Base-by-base conservation (phyloP, 2,329 filamentous ascomycete genomes). In the Chrysosphaeria jannelii region DNA sequence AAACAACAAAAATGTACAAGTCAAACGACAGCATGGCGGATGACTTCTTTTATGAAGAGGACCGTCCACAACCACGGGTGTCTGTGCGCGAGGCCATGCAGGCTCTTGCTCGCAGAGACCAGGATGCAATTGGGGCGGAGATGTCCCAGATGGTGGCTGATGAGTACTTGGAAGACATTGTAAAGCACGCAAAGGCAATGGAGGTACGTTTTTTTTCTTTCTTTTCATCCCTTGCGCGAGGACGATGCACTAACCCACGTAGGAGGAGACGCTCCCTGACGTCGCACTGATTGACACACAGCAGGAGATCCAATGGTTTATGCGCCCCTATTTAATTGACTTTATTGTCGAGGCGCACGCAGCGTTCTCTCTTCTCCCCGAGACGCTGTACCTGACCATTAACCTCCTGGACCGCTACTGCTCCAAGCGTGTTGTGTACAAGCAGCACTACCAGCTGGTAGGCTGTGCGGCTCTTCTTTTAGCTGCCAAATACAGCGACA, bases 261-360 rank as follows among this genome's bases (percentile, higher is more conserved):
- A 61, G 58, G 60, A 68, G 38, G 71, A 88, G 47, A 93, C 85
- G 14, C 54, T 93, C 33, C 75, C 85, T 25, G 85, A 97, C 45
- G 81, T 89, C 42, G 81, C 81, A 44, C 78, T 88, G 17, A 97
- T 97, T 43, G 85, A 97, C 44, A 91, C 93, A 46, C 85, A 97
- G 48, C 78, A 79, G 33, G 85, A 97, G 56, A 93, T 97, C 31
- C 78, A 93, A 43, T 97, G 85, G 85, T 93, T 88, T 49, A 97
- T 97, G 85, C 58, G 85, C 37, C 85, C 85, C 1, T 93, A 91
- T 45, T 66, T 97, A 17, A 72, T 97, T 41, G 85, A 97, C 51
- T 97, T 97, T 48, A 61, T 97, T 34, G 71, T 93, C 37, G 85
- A 97, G 57, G 85, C 81, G 23, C 85, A 97, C 40, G 71, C 75